Evolutionary conservation across 2,329 filamentous ascomycete genomes (phyloP), one percentile per base, ranked within the genome.

Genomic region (Alternaria atra): DNA sequence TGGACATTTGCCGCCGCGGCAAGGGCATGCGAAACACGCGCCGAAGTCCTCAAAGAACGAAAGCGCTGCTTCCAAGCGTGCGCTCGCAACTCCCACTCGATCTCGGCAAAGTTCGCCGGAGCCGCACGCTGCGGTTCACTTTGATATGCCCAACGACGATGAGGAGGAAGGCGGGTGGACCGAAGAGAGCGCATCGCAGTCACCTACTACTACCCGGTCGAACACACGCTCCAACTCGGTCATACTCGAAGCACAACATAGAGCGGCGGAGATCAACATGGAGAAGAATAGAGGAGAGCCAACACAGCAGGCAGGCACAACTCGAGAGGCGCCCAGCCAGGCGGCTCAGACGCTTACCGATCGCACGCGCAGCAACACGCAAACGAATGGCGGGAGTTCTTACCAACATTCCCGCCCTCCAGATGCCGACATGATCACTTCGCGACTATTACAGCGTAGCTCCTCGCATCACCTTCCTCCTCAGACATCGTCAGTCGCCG

Each of bases 371-470:
- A 60, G 48, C 25, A 52, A 66, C 27, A 67, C 66, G 20, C 67
- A 70, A 20, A 58, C 71, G 12, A 79, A 76, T 63, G 75, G 74
- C 17, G 66, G 71, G 43, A 72, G 65, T 60, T 71, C 76, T 30
- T 71, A 76, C 52, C 69, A 75, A 34, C 73, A 78, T 54, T 76
- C 76, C 32, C 67, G 76, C 34, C 75, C 76, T 25, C 77, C 79
- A 35, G 88, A 89, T 70, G 89, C 87, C 61, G 86, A 89, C 68
- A 87, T 89, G 62, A 85, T 91, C 52, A 91, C 90, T 6, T 89
- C 89, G 30, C 84, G 89, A 60, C 78, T 92, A 37, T 82, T 93
- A 2, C 86, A 90, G 71, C 85, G 90, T 66, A 87, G 84, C 9
- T 84, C 87, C 0, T 88, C 88, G 5, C 83, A 87, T 63, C 84